Conservation (phyloP, 192 early-diverging fungal species). For the Lobosporangium transversale region DNA sequence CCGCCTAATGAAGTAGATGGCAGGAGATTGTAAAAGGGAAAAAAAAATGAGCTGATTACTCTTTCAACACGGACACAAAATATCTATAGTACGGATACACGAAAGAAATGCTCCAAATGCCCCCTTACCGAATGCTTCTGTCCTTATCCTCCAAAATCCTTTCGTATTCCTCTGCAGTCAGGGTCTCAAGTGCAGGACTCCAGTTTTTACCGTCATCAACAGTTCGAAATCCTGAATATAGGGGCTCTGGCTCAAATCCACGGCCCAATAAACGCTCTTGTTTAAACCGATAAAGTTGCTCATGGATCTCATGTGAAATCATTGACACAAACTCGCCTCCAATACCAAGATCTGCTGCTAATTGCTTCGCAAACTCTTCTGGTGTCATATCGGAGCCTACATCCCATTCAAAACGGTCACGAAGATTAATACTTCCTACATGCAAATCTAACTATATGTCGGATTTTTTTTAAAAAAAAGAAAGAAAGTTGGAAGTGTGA, state of each 20-base stretch:
- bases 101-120: no score
- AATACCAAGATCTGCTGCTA: constrained; percentile 78
- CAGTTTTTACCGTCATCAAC: constrained; percentile 59
- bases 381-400: constrained; percentile 71
- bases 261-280: constrained; percentile 60
- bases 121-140: constrained; percentile 64
- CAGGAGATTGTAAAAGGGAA: neutral
- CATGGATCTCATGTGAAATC: constrained; percentile 78
- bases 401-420: constrained; percentile 95
- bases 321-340: constrained; percentile 82
- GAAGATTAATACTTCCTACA: constrained; percentile 78
- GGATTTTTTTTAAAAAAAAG: constrained; percentile 1
- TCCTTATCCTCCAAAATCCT: constrained; percentile 66
- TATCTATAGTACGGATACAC: no score
- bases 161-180: constrained; percentile 68
- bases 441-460: constrained; percentile 79
- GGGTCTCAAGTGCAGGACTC: constrained; percentile 64
- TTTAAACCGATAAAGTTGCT: constrained; percentile 73
- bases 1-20: no score
- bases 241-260: constrained; percentile 53
- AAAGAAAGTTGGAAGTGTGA: neutral
- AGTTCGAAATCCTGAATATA: constrained; percentile 57
- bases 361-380: constrained; percentile 74
- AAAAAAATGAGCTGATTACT: no score
- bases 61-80: no score